A percentile compares a stretch with the other conserved stretches of the same genome.
Conservation (phyloP, 805 yeast genomes). For the Starmera dryadoides region DNA sequence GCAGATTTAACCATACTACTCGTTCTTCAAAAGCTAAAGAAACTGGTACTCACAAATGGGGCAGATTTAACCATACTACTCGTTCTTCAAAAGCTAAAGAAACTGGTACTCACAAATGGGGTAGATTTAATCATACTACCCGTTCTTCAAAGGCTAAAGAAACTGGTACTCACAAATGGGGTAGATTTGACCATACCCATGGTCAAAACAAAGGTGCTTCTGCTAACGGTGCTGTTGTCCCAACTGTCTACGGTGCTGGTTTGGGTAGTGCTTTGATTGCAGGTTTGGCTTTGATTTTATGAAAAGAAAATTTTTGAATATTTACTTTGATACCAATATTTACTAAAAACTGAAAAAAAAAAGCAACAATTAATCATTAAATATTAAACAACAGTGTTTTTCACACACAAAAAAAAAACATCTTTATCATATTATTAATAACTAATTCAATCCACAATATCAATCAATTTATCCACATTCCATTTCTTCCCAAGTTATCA, state of each 20-base stretch:
- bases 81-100: slow-evolving; percentile 25
- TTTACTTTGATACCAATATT: background rate
- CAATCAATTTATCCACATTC: too few relatives aligned
- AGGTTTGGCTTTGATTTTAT: slow-evolving; percentile 40
- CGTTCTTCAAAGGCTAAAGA: slow-evolving; percentile 23
- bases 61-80: slow-evolving; percentile 39
- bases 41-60: slow-evolving; percentile 46
- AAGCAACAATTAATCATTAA: too few relatives aligned
- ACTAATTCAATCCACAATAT: too few relatives aligned
- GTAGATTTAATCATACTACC: slow-evolving; percentile 40
- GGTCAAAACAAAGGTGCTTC: slow-evolving; percentile 23
- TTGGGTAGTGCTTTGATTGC: slow-evolving; percentile 42
- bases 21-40: slow-evolving; percentile 20
- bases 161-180: slow-evolving; percentile 41
- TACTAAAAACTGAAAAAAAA: too few relatives aligned
- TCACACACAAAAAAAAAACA: too few relatives aligned
- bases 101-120: slow-evolving; percentile 47
- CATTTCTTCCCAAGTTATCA: too few relatives aligned
- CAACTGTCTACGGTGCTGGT: slow-evolving; percentile 23
- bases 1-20: slow-evolving; percentile 42
- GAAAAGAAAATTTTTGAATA: slow-evolving; percentile 18
- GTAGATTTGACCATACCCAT: slow-evolving; percentile 39
- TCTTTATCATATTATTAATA: too few relatives aligned
- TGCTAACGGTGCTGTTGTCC: slow-evolving; percentile 14
- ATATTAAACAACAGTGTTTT: too few relatives aligned